phyloP scores from a whole-genome alignment of 176 grass and related monocot genomes.

The Neostapfia colusana region DNA sequence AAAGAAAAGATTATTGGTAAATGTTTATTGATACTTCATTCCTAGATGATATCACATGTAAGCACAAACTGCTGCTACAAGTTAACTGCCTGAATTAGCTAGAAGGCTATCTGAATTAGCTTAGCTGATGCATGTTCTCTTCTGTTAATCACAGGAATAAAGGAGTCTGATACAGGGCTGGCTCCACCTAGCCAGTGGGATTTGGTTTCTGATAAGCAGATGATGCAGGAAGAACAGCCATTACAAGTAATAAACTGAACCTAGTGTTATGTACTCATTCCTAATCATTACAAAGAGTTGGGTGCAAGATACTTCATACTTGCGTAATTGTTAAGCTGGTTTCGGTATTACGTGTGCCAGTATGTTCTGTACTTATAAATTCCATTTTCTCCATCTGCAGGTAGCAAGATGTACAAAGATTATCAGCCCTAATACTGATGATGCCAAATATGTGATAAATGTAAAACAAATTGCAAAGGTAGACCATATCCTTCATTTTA shows the following conservation, averaged over 20 bases:
- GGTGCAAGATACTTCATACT: background rate
- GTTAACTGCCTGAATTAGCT: too few relatives aligned
- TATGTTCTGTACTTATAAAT: background rate
- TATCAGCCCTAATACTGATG: slow-evolving; percentile 90
- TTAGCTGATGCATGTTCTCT: background rate
- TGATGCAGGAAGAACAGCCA: slow-evolving; percentile 95
- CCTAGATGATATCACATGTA: too few relatives aligned
- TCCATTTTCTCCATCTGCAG: slow-evolving; percentile 38
- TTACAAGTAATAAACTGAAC: slow-evolving; percentile 58
- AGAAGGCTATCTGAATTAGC: background rate
- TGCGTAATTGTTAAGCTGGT: background rate
- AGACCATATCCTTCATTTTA: slow-evolving; percentile 20
- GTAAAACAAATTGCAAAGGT: slow-evolving; percentile 99
- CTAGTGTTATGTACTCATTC: background rate
- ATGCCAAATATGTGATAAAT: slow-evolving; percentile 97
- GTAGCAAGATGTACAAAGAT: slow-evolving; percentile 98
- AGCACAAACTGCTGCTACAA: background rate
- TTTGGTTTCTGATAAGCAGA: slow-evolving; percentile 94
- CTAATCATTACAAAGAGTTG: background rate
- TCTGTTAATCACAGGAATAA: slow-evolving; percentile 61
- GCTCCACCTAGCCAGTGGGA: slow-evolving; percentile 96
- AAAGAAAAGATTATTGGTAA: background rate
- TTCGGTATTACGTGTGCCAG: background rate
- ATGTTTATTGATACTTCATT: background rate
- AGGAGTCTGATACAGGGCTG: slow-evolving; percentile 93